A percentile compares a stretch with the other conserved stretches of the same genome.
phyloP scores from a whole-genome alignment of 306 rosid species.

The Elaeagnus macrophylla region DNA sequence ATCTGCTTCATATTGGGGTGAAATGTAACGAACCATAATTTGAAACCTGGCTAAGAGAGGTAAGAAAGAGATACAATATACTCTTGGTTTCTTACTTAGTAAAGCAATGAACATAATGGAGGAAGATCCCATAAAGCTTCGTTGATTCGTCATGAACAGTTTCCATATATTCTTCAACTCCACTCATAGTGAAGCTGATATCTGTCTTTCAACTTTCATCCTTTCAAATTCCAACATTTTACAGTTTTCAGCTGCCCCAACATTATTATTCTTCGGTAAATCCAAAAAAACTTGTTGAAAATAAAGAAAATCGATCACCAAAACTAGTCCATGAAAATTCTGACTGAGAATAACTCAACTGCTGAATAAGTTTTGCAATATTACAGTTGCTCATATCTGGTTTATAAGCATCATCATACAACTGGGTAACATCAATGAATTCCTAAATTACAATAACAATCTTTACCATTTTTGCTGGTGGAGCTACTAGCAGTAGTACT shows the following conservation, averaged over 20 bases:
- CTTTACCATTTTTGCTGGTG: conserved; percentile 10
- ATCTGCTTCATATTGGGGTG: too few relatives aligned
- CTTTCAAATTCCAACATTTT: conserved; percentile 66
- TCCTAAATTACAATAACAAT: conserved; percentile 10
- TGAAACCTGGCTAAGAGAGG: too few relatives aligned
- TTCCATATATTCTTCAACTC: conserved; percentile 85
- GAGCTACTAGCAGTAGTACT: conserved; percentile 4
- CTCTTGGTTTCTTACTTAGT: conserved; percentile 11
- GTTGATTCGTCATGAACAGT: conserved; percentile 53
- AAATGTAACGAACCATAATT: too few relatives aligned
- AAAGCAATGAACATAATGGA: conserved; percentile 60
- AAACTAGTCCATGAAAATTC: conserved; percentile 35
- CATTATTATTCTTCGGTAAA: conserved; percentile 25
- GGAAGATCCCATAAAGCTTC: conserved; percentile 88
- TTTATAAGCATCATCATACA: conserved; percentile 49
- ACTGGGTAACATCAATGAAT: conserved; percentile 14
- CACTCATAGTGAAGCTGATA: conserved; percentile 88
- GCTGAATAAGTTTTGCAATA: conserved; percentile 19
- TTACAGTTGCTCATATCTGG: conserved; percentile 56
- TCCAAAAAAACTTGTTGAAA: conserved; percentile 34
- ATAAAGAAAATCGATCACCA: conserved; percentile 33
- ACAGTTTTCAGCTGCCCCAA: conserved; percentile 11
- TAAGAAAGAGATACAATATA: too few relatives aligned
- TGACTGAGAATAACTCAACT: conserved; percentile 21
- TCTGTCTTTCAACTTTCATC: conserved; percentile 88